These are phyloP conservation scores for Penicillium subrubescens DNA, from an alignment of 495 filamentous ascomycete genomes.

Conservation along the genomic window DNA sequence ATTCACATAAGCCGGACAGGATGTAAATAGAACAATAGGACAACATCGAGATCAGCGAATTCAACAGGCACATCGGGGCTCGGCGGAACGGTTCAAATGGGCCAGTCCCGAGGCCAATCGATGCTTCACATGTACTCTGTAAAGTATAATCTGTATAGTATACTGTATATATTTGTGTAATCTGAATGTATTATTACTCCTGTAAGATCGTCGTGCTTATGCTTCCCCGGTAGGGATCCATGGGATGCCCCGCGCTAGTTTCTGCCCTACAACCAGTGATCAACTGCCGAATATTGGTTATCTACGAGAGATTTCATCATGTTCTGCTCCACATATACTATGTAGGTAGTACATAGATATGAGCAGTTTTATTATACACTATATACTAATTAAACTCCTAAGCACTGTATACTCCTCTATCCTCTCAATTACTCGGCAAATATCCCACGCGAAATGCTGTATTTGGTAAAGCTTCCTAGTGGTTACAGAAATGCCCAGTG, in stretches of 20 bases:
- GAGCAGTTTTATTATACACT: no score
- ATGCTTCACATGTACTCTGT: conserved; percentile 15
- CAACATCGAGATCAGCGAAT: background rate
- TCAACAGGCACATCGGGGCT: conserved; percentile 3
- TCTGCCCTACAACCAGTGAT: background rate
- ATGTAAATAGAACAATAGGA: background rate
- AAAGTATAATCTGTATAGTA: background rate
- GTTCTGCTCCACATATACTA: no score
- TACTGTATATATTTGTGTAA: no score
- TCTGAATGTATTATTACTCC: no score
- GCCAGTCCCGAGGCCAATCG: conserved; percentile 23
- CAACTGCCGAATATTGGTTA: background rate
- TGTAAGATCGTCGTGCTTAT: conserved; percentile 10
- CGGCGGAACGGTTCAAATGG: conserved; percentile 13
- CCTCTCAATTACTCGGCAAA: background rate
- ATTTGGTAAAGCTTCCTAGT: conserved; percentile 16
- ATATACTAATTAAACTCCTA: background rate
- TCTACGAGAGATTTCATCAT: no score
- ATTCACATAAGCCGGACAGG: background rate
- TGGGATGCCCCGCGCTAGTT: background rate
- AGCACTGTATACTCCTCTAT: background rate
- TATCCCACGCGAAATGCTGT: conserved; percentile 9
- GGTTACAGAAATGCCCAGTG: conserved; percentile 25
- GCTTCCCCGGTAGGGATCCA: conserved; percentile 1
- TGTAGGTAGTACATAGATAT: no score